These are phyloP conservation scores for Corrigiola litoralis DNA, from an alignment of 179 eudicot species.

Conservation along the genomic window DNA sequence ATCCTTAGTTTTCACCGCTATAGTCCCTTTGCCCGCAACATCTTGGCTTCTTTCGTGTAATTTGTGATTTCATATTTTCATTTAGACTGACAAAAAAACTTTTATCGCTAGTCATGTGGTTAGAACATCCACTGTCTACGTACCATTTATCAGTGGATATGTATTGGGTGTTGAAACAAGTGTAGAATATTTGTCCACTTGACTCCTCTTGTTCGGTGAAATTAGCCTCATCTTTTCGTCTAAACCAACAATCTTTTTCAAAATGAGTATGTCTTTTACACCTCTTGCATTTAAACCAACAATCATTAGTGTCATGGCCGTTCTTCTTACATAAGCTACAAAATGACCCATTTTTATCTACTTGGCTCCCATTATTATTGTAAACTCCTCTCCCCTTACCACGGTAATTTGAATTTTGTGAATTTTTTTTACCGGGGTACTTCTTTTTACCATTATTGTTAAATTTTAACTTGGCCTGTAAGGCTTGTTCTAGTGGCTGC, in stretches of 20 bases:
- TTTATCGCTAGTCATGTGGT: neutral
- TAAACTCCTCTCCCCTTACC: neutral
- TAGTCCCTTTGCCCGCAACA: neutral
- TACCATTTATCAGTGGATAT: neutral
- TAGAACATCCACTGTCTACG: neutral
- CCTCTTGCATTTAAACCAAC: neutral
- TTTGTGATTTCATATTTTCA: neutral
- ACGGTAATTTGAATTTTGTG: neutral
- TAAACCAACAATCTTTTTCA: neutral
- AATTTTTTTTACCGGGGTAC: neutral
- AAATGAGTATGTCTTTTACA: neutral
- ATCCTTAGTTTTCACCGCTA: neutral
- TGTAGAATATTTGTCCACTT: neutral
- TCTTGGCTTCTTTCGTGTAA: neutral
- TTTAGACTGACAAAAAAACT: neutral
- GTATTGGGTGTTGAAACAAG: neutral
- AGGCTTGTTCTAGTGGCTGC: neutral
- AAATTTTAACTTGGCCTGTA: constrained; percentile 1
- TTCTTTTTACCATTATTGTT: neutral
- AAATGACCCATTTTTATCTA: neutral
- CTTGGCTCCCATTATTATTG: neutral
- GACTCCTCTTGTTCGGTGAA: neutral
- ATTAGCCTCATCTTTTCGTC: neutral
- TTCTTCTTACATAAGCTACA: neutral
- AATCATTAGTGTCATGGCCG: neutral